Conservation (phyloP, 1,139 yeast species). For the Insectozyma bohioensis region DNA sequence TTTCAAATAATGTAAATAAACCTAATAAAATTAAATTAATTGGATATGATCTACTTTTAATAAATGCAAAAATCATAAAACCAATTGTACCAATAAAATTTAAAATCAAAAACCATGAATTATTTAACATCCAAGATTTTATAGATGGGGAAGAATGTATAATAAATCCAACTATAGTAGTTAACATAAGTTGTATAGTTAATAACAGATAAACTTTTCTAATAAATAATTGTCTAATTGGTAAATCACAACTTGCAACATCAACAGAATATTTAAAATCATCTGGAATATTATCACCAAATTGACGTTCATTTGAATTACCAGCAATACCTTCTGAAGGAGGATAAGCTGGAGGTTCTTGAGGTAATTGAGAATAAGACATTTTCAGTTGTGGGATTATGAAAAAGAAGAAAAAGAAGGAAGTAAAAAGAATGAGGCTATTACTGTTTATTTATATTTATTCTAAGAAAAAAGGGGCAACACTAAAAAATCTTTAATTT, state of each 20-base stretch:
- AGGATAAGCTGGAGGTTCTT: slow-evolving; percentile 11
- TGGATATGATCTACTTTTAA: slow-evolving; percentile 67
- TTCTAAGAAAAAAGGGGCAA: no score
- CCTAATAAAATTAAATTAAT: slow-evolving; percentile 54
- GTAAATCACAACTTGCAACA: slow-evolving; percentile 76
- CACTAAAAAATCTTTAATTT: no score
- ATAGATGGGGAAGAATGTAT: slow-evolving; percentile 50
- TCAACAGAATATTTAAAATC: slow-evolving; percentile 83
- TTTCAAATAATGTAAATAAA: slow-evolving; percentile 72
- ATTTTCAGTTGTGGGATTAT: not conserved
- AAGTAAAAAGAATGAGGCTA: no score
- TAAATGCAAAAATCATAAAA: slow-evolving; percentile 56
- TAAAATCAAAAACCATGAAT: slow-evolving; percentile 62
- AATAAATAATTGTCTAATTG: slow-evolving; percentile 72
- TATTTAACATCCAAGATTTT: slow-evolving; percentile 57
- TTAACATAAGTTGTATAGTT: slow-evolving; percentile 60
- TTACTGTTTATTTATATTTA: no score
- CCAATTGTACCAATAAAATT: slow-evolving; percentile 62
- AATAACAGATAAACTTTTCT: slow-evolving; percentile 78
- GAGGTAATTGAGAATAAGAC: slow-evolving; percentile 10
- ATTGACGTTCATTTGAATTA: slow-evolving; percentile 21
- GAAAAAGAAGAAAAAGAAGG: not conserved
- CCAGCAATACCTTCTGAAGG: slow-evolving; percentile 5
- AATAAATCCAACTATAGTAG: slow-evolving; percentile 58
- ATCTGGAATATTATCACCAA: slow-evolving; percentile 57